These are phyloP conservation scores for Lineolata rhizophorae DNA, from an alignment of 495 filamentous ascomycete genomes.

Conservation along the genomic window DNA sequence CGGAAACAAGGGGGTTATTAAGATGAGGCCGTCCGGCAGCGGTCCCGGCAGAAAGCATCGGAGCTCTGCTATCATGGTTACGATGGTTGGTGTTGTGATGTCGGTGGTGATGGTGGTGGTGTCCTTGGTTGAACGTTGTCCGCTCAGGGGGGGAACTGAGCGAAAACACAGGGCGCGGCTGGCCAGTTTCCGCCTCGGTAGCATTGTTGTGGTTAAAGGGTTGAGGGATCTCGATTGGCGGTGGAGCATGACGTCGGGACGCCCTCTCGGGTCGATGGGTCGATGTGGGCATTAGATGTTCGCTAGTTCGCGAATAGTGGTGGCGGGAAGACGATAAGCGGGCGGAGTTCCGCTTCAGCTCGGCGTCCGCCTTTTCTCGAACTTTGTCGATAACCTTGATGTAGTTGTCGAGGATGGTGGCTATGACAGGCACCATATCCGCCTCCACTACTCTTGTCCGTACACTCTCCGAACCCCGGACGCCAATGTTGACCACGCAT, in stretches of 20 bases:
- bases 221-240: slow-evolving; percentile 54
- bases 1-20: slow-evolving; percentile 24
- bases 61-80: slow-evolving; percentile 35
- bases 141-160: slow-evolving; percentile 57
- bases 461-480: slow-evolving; percentile 81
- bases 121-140: slow-evolving; percentile 38
- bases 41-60: slow-evolving; percentile 13
- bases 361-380: slow-evolving; percentile 57
- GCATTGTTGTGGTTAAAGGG: slow-evolving; percentile 24
- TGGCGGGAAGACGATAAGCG: slow-evolving; percentile 14
- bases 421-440: slow-evolving; percentile 97
- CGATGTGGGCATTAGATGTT: slow-evolving; percentile 12
- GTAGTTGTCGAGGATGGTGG: slow-evolving; percentile 97
- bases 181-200: slow-evolving; percentile 26
- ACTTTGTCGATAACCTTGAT: slow-evolving; percentile 85
- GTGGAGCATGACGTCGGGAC: slow-evolving; percentile 41
- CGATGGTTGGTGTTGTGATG: too few species aligned
- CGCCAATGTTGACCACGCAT: slow-evolving; percentile 95
- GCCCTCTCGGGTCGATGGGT: slow-evolving; percentile 11
- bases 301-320: slow-evolving; percentile 13
- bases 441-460: slow-evolving; percentile 91
- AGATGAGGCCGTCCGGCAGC: slow-evolving; percentile 7
- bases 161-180: slow-evolving; percentile 40
- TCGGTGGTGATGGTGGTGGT: slow-evolving; percentile 38
- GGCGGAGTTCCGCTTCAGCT: slow-evolving; percentile 25